These are phyloP conservation scores for Curvularia verruculosa DNA, from an alignment of 2,329 filamentous ascomycete species.

Conservation along the genomic window DNA sequence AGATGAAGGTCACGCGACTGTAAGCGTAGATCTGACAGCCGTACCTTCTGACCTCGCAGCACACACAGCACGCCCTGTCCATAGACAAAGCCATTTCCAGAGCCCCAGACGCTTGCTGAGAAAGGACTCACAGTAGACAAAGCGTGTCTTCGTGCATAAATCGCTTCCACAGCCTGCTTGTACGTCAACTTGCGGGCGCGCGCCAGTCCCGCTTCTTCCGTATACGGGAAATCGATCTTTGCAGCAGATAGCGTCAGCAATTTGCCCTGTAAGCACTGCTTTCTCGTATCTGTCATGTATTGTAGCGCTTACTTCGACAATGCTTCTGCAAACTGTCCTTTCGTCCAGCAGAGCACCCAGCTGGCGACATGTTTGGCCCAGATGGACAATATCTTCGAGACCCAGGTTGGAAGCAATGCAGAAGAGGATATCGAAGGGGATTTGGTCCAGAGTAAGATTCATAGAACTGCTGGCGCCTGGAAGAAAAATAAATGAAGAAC, in stretches of 20 bases:
- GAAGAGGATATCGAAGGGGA: constrained; percentile 71
- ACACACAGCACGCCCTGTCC: constrained; percentile 70
- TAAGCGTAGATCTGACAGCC: constrained; percentile 63
- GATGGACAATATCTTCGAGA: constrained; percentile 63
- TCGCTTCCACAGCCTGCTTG: constrained; percentile 62
- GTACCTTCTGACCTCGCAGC: constrained; percentile 59
- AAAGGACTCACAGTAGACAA: constrained; percentile 68
- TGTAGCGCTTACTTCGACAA: constrained; percentile 60
- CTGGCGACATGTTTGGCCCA: constrained; percentile 60
- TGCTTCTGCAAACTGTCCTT: constrained; percentile 62
- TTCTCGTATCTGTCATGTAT: too few relatives aligned
- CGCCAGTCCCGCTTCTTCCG: constrained; percentile 55
- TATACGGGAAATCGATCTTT: constrained; percentile 52
- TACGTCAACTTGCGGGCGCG: constrained; percentile 50
- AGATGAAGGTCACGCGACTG: constrained; percentile 19
- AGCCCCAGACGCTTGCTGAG: constrained; percentile 63
- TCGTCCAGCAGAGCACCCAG: constrained; percentile 61
- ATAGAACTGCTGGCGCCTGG: constrained; percentile 26
- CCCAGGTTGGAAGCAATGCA: constrained; percentile 62
- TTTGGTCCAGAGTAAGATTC: constrained; percentile 47
- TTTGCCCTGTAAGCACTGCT: constrained; percentile 13
- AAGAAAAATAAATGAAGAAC: neutral
- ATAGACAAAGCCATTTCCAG: constrained; percentile 68
- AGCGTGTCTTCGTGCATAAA: constrained; percentile 66
- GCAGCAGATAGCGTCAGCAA: constrained; percentile 2